Evolutionary conservation across 345 rosid genomes (phyloP).

Genomic region (Camelina neglecta): DNA sequence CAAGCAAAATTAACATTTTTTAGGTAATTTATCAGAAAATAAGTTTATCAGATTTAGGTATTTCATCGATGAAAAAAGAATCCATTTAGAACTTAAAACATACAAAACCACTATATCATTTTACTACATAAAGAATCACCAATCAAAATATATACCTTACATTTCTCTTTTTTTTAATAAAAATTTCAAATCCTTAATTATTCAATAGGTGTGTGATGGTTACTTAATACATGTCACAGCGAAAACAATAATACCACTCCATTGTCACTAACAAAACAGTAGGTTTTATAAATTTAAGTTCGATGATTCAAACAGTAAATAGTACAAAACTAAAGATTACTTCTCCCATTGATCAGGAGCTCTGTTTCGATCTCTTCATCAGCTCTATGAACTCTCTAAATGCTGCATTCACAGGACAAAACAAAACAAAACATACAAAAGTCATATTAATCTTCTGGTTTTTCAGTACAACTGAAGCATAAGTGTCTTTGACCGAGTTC

Average conservation of each 20-base stretch:
- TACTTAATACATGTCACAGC: neutral
- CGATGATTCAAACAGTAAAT: constrained; percentile 10
- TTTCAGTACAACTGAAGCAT: neutral
- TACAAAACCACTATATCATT: neutral
- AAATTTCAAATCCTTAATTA: neutral
- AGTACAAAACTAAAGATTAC: constrained; percentile 31
- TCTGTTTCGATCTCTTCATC: constrained; percentile 48
- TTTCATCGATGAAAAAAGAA: no score
- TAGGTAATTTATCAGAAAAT: no score
- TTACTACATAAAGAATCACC: neutral
- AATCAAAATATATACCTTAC: neutral
- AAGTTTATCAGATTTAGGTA: no score
- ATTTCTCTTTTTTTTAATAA: neutral
- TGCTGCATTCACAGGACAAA: constrained; percentile 42
- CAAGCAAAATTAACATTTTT: no score
- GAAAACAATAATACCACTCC: constrained; percentile 28
- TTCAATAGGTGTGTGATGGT: constrained; percentile 11
- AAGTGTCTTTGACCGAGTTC: constrained; percentile 10
- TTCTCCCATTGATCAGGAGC: constrained; percentile 26
- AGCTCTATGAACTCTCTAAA: constrained; percentile 60
- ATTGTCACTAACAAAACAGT: constrained; percentile 31
- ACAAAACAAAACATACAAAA: neutral
- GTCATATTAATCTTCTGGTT: neutral
- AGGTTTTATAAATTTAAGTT: neutral
- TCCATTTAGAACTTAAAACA: neutral